Evolutionary conservation across 2,329 filamentous ascomycete species (phyloP), one percentile per base, ranked within the genome.

Genomic region (Trichoderma koningiopsis): DNA sequence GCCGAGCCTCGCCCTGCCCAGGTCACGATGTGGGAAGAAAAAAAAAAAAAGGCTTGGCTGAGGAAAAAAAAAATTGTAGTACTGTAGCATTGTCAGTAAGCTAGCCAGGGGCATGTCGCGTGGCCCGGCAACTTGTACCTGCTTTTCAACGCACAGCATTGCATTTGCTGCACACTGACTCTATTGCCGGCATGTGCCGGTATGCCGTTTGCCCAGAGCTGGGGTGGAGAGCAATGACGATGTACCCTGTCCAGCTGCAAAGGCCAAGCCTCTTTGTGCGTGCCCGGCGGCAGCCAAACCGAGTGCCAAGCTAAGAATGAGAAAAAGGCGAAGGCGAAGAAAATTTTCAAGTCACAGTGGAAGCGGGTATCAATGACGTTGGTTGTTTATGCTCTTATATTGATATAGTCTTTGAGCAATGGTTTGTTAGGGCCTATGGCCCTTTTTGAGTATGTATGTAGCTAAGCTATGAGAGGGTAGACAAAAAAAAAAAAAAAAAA

Each of bases 311-410:
- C 33, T 56, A 31, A 35, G 29, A 31, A 31, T 16, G 40, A 31
- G 7, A 11, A 53, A 22, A 31, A 35, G 1, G 24, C 11, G 14
- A 29, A 8, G 5, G 53, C 24, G 37, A 22, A 57, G 47, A 47
- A 31, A 13, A 19, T 33, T 55, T 55, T 24, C 7, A 53, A 31
- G 49, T 64, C 61, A 64, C 47, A 37, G 22, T 16, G 16, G 22
- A 33, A 37, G 37, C 31, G 24, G 49, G 47, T 16, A 22, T 64
- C n/a, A 49, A 19, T 33, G 61, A 43, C 33, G 19, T 64, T 43
- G 35, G 27, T 66, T 37, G 53, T 58, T 66, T 49, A 4, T 66
- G 63, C 63, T 66, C 53, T 58, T 43, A 29, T 58, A 66, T 67
- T 59, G 53, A 58, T 58, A 22, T 27, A 43, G 40, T 59, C 8